These are phyloP conservation scores for Globisporangium cylindrosporum DNA, from an alignment of 352 stramenopile genomes.

Conservation along the genomic window DNA sequence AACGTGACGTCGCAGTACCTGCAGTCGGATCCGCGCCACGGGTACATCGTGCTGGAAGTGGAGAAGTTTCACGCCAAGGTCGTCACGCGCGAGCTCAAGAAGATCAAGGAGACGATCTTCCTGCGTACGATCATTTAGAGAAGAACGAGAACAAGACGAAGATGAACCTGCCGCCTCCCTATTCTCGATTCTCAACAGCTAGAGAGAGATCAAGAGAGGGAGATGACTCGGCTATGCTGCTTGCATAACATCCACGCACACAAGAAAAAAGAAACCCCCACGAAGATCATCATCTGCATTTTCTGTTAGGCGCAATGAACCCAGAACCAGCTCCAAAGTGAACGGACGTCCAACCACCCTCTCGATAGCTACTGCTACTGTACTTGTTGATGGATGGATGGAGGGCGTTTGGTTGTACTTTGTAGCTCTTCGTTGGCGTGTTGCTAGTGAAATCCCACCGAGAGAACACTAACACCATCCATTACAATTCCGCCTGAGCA, in stretches of 20 bases:
- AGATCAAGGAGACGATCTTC: constrained; percentile 88
- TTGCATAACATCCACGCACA: background rate
- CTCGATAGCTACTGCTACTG: background rate
- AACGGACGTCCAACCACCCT: background rate
- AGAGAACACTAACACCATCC: background rate
- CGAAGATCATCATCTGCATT: background rate
- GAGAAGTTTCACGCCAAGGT: constrained; percentile 81
- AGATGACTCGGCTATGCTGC: background rate
- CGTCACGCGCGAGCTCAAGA: constrained; percentile 72
- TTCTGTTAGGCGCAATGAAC: background rate
- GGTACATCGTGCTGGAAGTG: constrained; percentile 82
- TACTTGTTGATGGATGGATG: background rate
- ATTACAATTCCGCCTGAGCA: background rate
- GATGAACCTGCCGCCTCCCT: background rate
- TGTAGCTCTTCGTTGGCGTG: background rate
- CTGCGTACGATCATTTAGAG: constrained; percentile 70
- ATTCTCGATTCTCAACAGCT: background rate
- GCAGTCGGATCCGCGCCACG: constrained; percentile 75
- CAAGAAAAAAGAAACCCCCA: background rate
- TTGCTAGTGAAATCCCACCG: background rate
- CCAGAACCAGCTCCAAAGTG: background rate
- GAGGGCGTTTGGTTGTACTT: background rate
- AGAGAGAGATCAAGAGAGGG: background rate
- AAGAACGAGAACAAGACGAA: background rate
- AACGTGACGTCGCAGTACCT: constrained; percentile 87